These are phyloP conservation scores for Vitis hybrid DNA, from an alignment of 177 flowering plant species.

Conservation along the genomic window DNA sequence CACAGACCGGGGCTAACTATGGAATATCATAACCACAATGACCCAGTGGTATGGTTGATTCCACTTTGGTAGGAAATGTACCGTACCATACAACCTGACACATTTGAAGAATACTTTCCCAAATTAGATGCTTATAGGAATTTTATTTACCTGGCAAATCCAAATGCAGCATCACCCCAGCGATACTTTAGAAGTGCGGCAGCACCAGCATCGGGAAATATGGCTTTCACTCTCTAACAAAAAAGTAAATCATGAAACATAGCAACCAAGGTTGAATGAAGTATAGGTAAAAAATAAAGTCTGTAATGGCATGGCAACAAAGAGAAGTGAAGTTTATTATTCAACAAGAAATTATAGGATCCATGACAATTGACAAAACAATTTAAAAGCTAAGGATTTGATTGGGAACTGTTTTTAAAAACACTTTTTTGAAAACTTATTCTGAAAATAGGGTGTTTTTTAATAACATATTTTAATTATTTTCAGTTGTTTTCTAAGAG, in stretches of 20 bases:
- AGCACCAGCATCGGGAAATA: conserved; percentile 99
- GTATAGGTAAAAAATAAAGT: not conserved
- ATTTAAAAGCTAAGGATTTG: not conserved
- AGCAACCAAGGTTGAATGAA: not conserved
- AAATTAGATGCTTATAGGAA: not conserved
- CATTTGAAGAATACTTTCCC: not conserved
- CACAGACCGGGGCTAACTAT: not conserved
- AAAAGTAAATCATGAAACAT: not conserved
- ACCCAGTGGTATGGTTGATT: not conserved
- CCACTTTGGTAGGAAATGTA: not conserved
- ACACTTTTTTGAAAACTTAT: no score
- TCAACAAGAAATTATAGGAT: not conserved
- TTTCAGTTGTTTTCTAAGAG: no score
- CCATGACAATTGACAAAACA: not conserved
- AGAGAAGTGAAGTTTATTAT: not conserved
- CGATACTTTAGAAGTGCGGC: conserved; percentile 88
- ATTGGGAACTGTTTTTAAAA: no score
- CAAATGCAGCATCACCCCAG: conserved; percentile 91
- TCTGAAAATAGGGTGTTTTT: no score
- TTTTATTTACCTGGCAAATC: conserved; percentile 74
- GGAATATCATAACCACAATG: not conserved
- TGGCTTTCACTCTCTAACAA: conserved; percentile 74
- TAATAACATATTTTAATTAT: no score
- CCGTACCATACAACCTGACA: not conserved
- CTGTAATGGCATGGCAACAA: not conserved